A percentile compares a stretch with the other conserved stretches of the same genome.
These are phyloP conservation scores for Blastomyces gilchristii DNA, from an alignment of 2,329 filamentous ascomycete species.

Conservation along the genomic window DNA sequence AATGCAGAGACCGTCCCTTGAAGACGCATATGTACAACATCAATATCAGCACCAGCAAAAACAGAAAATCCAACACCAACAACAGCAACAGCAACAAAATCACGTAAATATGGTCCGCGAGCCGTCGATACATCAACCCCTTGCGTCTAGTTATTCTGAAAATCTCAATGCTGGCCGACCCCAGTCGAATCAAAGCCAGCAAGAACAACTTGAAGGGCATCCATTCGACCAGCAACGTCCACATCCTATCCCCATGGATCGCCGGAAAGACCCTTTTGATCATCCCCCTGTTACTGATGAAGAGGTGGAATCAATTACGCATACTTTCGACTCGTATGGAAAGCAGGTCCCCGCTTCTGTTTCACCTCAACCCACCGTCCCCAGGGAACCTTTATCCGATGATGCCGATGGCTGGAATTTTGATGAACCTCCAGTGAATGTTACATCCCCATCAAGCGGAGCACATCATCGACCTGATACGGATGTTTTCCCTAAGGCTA, in stretches of 20 bases:
- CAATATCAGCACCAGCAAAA: constrained; percentile 44
- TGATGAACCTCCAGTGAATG: constrained; percentile 58
- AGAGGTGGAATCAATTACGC: constrained; percentile 47
- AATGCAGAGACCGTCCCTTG: constrained; percentile 44
- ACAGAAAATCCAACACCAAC: constrained; percentile 25
- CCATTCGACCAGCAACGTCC: constrained; percentile 34
- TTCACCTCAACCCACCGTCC: not conserved
- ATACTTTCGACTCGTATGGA: constrained; percentile 50
- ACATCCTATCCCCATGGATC: constrained; percentile 44
- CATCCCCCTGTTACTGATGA: constrained; percentile 40
- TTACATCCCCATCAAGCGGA: constrained; percentile 33
- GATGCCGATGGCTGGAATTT: constrained; percentile 86
- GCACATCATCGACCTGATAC: constrained; percentile 61
- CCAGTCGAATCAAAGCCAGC: constrained; percentile 33
- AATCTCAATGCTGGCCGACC: constrained; percentile 31
- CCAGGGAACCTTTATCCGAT: constrained; percentile 22
- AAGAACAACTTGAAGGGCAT: constrained; percentile 35
- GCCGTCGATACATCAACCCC: constrained; percentile 49
- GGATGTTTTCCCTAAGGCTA: constrained; percentile 75
- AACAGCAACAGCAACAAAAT: constrained; percentile 26
- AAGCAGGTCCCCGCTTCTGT: constrained; percentile 28
- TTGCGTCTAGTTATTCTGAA: constrained; percentile 40
- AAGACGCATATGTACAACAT: constrained; percentile 50
- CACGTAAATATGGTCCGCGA: constrained; percentile 42
- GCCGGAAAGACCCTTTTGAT: constrained; percentile 36